Percentiles rank a stretch among this genome's conserved stretches.
phyloP scores from a whole-genome alignment of 169 alveolate genomes.

The Cryptosporidium meleagridis region DNA sequence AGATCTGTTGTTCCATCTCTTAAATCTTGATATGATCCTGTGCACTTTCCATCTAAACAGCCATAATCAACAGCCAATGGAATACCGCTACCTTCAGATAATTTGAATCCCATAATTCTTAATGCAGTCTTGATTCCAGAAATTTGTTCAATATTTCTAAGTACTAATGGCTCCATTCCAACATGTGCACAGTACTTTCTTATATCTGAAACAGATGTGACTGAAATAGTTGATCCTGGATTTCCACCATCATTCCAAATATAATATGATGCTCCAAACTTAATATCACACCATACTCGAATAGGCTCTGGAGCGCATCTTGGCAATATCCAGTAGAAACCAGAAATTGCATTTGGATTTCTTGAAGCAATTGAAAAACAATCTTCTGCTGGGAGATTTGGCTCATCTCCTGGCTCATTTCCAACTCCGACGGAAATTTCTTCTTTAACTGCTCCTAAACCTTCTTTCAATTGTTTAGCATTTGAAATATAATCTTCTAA shows the following conservation, averaged over 20 bases:
- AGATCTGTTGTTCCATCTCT: constrained; percentile 79
- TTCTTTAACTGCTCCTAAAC: constrained; percentile 72
- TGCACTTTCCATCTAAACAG: constrained; percentile 83
- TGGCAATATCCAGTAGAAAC: constrained; percentile 92
- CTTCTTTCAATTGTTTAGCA: constrained; percentile 78
- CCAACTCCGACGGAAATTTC: constrained; percentile 73
- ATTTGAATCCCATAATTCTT: constrained; percentile 84
- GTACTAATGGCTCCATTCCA: constrained; percentile 89
- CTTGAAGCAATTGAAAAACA: constrained; percentile 85
- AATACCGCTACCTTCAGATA: constrained; percentile 83
- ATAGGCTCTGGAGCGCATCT: constrained; percentile 87
- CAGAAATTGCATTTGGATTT: constrained; percentile 85
- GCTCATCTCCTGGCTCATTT: constrained; percentile 84
- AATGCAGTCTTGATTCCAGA: constrained; percentile 83
- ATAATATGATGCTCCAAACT: constrained; percentile 86
- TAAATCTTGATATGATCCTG: constrained; percentile 86
- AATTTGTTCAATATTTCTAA: constrained; percentile 83
- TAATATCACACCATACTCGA: constrained; percentile 90
- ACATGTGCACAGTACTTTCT: constrained; percentile 86
- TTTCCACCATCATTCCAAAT: constrained; percentile 80
- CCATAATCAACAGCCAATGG: constrained; percentile 89
- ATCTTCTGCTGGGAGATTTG: constrained; percentile 88
- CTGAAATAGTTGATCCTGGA: constrained; percentile 80
- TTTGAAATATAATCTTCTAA: constrained; percentile 79
- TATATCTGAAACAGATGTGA: constrained; percentile 83